Evolutionary conservation across 208 protist species (phyloP).

Genomic region (Leishmania mexicana): DNA sequence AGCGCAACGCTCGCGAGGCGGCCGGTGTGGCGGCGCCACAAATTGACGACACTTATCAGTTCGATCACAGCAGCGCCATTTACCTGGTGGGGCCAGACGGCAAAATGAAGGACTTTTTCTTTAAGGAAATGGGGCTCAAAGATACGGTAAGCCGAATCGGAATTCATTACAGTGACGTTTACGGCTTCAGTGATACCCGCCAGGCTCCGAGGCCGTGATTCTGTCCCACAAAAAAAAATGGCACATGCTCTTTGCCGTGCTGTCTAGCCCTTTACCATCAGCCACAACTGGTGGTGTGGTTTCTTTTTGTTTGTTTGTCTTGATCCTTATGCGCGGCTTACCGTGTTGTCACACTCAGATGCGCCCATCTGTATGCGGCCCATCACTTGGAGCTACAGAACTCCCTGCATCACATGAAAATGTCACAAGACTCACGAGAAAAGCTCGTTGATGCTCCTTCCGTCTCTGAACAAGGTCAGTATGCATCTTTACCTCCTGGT

Average conservation of each 20-base stretch:
- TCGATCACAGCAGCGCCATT: slow-evolving; percentile 88
- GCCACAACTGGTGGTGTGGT: not conserved
- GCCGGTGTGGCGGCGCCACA: slow-evolving; percentile 54
- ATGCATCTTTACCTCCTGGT: not conserved
- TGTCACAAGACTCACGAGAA: not conserved
- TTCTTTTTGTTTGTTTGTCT: slow-evolving; percentile 11
- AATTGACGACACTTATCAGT: slow-evolving; percentile 84
- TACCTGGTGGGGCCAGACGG: slow-evolving; percentile 86
- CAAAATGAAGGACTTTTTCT: slow-evolving; percentile 91
- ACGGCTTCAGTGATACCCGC: slow-evolving; percentile 76
- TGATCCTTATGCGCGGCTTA: not conserved
- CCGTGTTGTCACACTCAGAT: not conserved
- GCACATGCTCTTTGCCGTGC: not conserved
- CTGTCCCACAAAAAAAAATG: not conserved
- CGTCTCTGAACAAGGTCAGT: not conserved
- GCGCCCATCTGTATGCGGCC: not conserved
- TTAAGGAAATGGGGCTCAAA: slow-evolving; percentile 80
- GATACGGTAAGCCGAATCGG: slow-evolving; percentile 63
- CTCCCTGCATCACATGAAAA: not conserved
- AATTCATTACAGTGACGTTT: slow-evolving; percentile 72
- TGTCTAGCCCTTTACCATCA: not conserved
- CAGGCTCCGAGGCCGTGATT: not conserved
- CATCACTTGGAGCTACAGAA: not conserved
- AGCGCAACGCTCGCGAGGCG: slow-evolving; percentile 53
- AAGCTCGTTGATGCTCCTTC: not conserved